Percentiles rank a stretch among this genome's conserved stretches.
Conservation (phyloP, 225 moss, liverwort and hornwort genomes). For the Sphagnum contortum region DNA sequence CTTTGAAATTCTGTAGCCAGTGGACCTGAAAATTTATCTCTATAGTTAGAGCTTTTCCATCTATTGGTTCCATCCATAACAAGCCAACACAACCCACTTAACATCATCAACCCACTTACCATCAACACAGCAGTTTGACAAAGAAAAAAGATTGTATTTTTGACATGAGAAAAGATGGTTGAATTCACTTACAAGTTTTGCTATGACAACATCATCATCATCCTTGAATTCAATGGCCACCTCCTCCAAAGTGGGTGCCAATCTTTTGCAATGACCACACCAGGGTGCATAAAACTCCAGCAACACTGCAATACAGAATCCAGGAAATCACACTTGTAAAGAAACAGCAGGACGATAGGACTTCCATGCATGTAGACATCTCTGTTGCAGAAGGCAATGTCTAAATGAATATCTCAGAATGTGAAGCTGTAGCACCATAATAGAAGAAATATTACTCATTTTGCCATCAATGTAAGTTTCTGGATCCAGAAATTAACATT, state of each 20-base stretch:
- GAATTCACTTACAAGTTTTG: conserved; percentile 64
- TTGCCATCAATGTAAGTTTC: background rate
- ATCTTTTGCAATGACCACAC: conserved; percentile 95
- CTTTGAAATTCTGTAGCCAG: too few relatives aligned
- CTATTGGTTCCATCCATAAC: too few relatives aligned
- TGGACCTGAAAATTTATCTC: too few relatives aligned
- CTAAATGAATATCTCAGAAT: background rate
- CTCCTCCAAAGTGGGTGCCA: conserved; percentile 66
- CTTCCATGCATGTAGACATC: background rate
- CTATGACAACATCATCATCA: conserved; percentile 60
- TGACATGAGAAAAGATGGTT: background rate
- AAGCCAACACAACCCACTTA: too few relatives aligned
- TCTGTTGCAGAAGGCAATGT: background rate
- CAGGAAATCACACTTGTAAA: background rate
- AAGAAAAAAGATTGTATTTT: background rate
- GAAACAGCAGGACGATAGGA: background rate
- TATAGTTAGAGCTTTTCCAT: too few relatives aligned
- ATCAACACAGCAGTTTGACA: background rate
- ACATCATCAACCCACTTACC: conserved; percentile 1
- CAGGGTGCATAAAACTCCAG: conserved; percentile 95
- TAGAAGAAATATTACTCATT: background rate
- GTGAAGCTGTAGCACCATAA: background rate
- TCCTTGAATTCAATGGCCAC: conserved; percentile 62
- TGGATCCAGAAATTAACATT: background rate
- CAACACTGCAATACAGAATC: conserved; percentile 37